Evolutionary conservation across 495 filamentous ascomycete genomes (phyloP), one percentile per base, ranked within the genome.

Genomic region (Lasiosphaeria ovina): DNA sequence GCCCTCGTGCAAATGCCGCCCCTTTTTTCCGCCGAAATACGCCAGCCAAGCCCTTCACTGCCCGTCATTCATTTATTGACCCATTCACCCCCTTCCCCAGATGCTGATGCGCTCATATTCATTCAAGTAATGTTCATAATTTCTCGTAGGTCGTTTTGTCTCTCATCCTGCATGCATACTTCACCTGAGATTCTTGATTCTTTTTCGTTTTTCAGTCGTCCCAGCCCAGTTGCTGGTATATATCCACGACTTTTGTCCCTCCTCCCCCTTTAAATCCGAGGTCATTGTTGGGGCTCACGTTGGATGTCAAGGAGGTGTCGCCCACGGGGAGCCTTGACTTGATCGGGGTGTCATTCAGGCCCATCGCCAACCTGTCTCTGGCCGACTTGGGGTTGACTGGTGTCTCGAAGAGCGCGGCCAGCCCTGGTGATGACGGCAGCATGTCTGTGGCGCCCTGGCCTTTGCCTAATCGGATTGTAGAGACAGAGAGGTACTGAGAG

Each of bases 191-290:
- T 47, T 47, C 2, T n/a, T 11, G 12, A 7, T 47, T 47, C 7
- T n/a, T n/a, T 14, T 42, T 42, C 38, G 7, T 42, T 14, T 42
- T n/a, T 17, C 64, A 66, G 56, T 67, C 69, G 64, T 93, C 87
- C 92, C 92, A 91, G 51, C 91, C 88, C 52, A 94, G 69, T 40
- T 77, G 75, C 70, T 87, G 83, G 68, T 89, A 95, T 51, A 96
- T 89, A 40, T 58, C 65, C 51, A 63, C 16, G 16, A 57, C 45
- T 24, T 16, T 38, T 77, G 72, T 72, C 80, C 69, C 8, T 55
- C 17, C 51, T 34, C 47, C 45, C 3, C 42, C 42, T 1, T 24
- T 53, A 24, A 11, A 51, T n/a, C 16, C 44, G 12, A n/a, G 52
- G 44, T 48, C 16, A 34, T 12, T 14, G 11, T 6, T 10, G 5